Evolutionary conservation across 257 asterid species (phyloP), one percentile per base, ranked within the genome.

Genomic region (Salvia hispanica): DNA sequence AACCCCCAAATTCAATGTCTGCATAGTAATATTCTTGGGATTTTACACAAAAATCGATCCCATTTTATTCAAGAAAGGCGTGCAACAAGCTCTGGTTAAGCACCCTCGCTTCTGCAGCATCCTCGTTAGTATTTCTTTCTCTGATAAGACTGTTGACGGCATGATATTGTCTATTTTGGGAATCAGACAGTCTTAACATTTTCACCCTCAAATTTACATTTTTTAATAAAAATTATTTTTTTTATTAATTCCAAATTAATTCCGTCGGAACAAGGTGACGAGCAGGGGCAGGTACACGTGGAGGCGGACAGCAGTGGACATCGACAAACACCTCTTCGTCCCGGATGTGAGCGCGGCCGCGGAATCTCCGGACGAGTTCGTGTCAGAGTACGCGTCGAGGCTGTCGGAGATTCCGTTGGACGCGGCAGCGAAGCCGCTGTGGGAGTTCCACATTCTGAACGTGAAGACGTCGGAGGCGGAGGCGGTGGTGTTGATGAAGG

Each of bases 51-150:
- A 3, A 8, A 72, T 84, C 33, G 79, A 82, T 3, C 52, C 69
- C 7, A 31, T 13, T 3, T 66, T 74, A 34, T 58, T 61, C 75
- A 84, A 79, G 76, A 59, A 46, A 3, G 62, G 64, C 9, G 3
- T 76, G 0, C 48, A 47, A 6, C 78, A 66, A 11, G 62, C 74
- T 8, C 71, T 84, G 0, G 39, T 52, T n/a, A 84, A 82, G 14
- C 85, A 82, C 67, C 87, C 90, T 54, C 90, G 90, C 14, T 84
- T 82, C 71, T 67, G 77, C 0, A 72, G 85, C 50, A 1, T 79
- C 28, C 64, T 72, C 61, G 89, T 84, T 6, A 14, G 18, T 14
- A 15, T 50, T 25, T 25, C 2, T 25, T 25, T 25, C 31, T 25
- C 31, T 25, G 31, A 0, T 25, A 25, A 25, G 31, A 25, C 31